Percentiles rank a stretch among this genome's conserved stretches.
Evolutionary conservation across 805 yeast species (phyloP).

Genomic region (Wickerhamomyces subpelliculosus): DNA sequence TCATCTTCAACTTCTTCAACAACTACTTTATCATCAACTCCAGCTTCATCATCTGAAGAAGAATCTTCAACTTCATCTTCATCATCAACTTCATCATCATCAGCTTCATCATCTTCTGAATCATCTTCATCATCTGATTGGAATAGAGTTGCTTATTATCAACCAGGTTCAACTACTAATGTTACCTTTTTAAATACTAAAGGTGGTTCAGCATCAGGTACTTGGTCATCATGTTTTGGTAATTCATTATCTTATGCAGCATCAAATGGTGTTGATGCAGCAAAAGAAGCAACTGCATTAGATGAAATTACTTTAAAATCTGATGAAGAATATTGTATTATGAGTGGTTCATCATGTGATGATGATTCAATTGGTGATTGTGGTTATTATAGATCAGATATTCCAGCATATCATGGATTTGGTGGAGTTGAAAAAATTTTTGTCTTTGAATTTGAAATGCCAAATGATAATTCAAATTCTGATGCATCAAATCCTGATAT

Average conservation of each 20-base stretch:
- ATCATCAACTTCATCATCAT: conserved; percentile 20
- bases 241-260: conserved; percentile 84
- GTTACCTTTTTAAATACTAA: conserved; percentile 76
- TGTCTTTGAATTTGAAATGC: conserved; percentile 93
- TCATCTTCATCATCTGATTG: conserved; percentile 59
- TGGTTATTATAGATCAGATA: conserved; percentile 80
- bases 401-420: conserved; percentile 94
- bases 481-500: conserved; percentile 70
- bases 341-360: conserved; percentile 62
- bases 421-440: conserved; percentile 80
- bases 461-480: conserved; percentile 43
- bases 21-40: conserved; percentile 14
- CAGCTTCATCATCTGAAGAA: conserved; percentile 23
- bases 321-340: conserved; percentile 73
- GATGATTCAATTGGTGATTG: conserved; percentile 44
- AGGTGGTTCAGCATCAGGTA: conserved; percentile 91
- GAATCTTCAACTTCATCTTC: conserved; percentile 25
- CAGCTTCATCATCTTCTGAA: conserved; percentile 31
- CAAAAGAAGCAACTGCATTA: conserved; percentile 62
- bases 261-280: conserved; percentile 68
- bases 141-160: conserved; percentile 71
- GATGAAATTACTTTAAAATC: conserved; percentile 64
- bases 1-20: conserved; percentile 10
- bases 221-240: conserved; percentile 82
- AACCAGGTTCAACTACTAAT: conserved; percentile 66